Base-by-base conservation (phyloP, 225 moss, liverwort and hornwort genomes). In the Bryoerythrophyllum caledonicum region DNA sequence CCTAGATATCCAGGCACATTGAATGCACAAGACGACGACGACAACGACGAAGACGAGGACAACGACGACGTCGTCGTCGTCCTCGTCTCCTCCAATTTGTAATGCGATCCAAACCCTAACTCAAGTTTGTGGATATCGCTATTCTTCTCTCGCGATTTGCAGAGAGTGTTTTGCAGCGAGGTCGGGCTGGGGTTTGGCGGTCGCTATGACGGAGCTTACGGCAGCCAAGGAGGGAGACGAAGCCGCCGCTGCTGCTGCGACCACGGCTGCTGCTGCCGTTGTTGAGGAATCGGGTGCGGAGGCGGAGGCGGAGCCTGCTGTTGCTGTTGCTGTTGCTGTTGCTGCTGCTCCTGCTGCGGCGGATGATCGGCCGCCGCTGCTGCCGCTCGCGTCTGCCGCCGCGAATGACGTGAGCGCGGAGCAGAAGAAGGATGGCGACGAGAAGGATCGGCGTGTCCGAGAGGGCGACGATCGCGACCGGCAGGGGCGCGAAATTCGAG, bases 381-480 rank as follows among this genome's bases (percentile, higher is more conserved):
- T 83, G 30, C 60, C 81, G 26, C 74, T 80, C 12, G 55, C 68
- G 25, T 19, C 74, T 41, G 75, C 67, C 59, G 41, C 73, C 27
- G 69, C 72, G 4, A 67, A 77, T 11, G 79, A 83, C 21, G 73
- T 40, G 23, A 49, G 53, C 38, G 32, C 52, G 21, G 82, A 82
- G 28, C 79, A 82, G 48, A 76, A 86, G 67, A 85, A 88, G 34
- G 85, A 83, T 19, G 71, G 40, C 24, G 91, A 93, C 51, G 91
- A 90, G 64, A 94, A 97, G 79, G 90, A 94, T 59, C 89, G 92
- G 51, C 91, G 91, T 28, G 57, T 74, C 0, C 86, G 82, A 23
- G 93, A 93, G 69, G 87, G 87, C n/a, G 94, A 99, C 32, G 99
- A 99, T 56, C 93, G 99, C 35, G 99, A 99, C 65, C 85, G 99